These are phyloP conservation scores for Rhodomyrtus psidioides DNA, from an alignment of 441 rosid genomes.

Conservation along the genomic window DNA sequence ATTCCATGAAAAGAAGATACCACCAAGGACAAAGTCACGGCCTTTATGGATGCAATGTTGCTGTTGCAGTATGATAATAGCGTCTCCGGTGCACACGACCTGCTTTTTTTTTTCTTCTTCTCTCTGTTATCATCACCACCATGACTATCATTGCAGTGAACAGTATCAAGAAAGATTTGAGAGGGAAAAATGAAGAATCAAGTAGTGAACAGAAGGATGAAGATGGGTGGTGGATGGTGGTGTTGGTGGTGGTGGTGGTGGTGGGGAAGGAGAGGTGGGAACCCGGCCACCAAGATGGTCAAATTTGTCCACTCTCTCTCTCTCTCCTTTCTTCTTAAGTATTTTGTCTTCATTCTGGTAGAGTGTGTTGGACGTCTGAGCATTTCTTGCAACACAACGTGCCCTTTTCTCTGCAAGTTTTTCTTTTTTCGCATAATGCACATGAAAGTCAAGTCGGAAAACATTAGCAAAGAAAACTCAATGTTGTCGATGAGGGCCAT, in stretches of 20 bases:
- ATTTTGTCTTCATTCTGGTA: neutral
- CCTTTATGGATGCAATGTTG: neutral
- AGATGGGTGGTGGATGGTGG: neutral
- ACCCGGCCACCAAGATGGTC: neutral
- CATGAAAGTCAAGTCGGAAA: too few species aligned
- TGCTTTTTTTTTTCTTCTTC: neutral
- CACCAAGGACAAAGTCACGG: neutral
- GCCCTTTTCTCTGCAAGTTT: neutral
- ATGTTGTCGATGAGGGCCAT: too few species aligned
- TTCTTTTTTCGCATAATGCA: neutral
- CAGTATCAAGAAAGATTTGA: neutral
- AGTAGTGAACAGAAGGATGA: neutral
- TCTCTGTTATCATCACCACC: neutral
- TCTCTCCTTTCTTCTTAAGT: neutral
- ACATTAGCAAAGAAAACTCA: too few species aligned
- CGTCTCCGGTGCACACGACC: neutral
- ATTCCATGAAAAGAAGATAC: neutral
- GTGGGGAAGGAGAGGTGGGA: neutral
- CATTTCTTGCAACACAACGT: neutral
- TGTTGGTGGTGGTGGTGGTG: neutral
- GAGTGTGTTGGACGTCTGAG: neutral
- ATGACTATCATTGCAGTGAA: neutral
- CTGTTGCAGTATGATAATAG: neutral
- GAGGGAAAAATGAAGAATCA: neutral
- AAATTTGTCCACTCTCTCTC: neutral